Conservation (phyloP, 441 rosid genomes). For the Populus hybrid region DNA sequence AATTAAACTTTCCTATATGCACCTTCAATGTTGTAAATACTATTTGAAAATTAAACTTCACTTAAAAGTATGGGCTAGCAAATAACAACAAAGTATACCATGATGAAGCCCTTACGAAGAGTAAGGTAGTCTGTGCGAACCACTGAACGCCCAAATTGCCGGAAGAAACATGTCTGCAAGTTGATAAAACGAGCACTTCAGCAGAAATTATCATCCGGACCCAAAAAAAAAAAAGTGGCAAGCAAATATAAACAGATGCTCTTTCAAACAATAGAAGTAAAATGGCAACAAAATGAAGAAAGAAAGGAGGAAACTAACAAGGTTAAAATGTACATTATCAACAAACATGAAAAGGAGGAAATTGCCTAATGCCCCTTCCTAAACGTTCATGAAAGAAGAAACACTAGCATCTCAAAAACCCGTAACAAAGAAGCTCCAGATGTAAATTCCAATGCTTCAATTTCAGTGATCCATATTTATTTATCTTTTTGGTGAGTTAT, state of each 20-base stretch:
- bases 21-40: not conserved
- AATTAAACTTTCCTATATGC: not conserved
- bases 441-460: not conserved
- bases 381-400: not conserved
- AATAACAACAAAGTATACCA: slow-evolving; percentile 38
- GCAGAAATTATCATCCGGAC: slow-evolving; percentile 2
- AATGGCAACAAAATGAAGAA: not conserved
- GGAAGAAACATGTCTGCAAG: slow-evolving; percentile 76
- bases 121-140: slow-evolving; percentile 80
- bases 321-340: not conserved
- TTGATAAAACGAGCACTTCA: slow-evolving; percentile 17
- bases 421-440: not conserved
- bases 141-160: slow-evolving; percentile 78
- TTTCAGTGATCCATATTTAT: not conserved
- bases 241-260: not conserved
- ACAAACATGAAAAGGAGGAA: not conserved
- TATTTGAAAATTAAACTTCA: not conserved
- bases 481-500: not conserved
- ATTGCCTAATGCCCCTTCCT: not conserved
- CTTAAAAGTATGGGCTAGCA: not conserved
- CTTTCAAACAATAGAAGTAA: not conserved
- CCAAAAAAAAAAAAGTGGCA: not conserved
- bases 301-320: not conserved
- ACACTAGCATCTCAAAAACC: not conserved
- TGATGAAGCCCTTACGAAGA: slow-evolving; percentile 79